Evolutionary conservation across 2,329 filamentous ascomycete species (phyloP), one percentile per base, ranked within the genome.

Genomic region (Aspergillus ustus): DNA sequence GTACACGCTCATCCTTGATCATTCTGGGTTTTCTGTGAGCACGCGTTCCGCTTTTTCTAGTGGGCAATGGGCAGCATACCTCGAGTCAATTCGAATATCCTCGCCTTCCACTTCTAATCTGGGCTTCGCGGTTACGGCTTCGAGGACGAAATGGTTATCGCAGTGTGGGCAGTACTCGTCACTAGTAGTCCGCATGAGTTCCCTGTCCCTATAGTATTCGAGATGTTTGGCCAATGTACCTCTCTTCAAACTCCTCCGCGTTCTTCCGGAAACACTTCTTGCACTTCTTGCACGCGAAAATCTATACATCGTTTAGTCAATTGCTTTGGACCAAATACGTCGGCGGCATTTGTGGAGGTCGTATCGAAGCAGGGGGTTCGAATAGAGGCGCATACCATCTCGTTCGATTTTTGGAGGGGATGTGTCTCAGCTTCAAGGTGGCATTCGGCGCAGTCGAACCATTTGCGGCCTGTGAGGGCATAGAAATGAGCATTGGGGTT

Each of bases 151-250:
- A 80, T 99, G 96, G 81, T 99, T 99, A 76, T 99, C 95, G 83
- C 95, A 99, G 81, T 97, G 92, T 22, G 95, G 96, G 83, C 95
- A 99, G 84, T 96, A 99, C 78, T 99, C 96, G 81, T 99, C 95
- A 75, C 91, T 87, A 7, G 49, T 29, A 25, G 31, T 43, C 15
- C n/a, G 3, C 19, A 20, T 55, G 52, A 51, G 22, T 20, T 44
- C 29, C 17, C 40, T 19, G 3, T n/a, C 20, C 31, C 13, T 11
- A 15, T 11, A 15, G 2, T 13, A 3, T 13, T 29, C 5, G n/a
- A 28, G 11, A 25, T 19, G 6, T 20, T 4, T 43, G 20, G 31
- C 11, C 13, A 50, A 22, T 67, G 51, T 68, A 84, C 83, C 82
- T 90, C 70, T 99, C 95, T 70, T 99, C 95, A 71, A 97, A 97